A percentile compares a stretch with the other conserved stretches of the same genome.
phyloP scores from a whole-genome alignment of 768 basidiomycete genomes.

The Gymnopilus junonius region DNA sequence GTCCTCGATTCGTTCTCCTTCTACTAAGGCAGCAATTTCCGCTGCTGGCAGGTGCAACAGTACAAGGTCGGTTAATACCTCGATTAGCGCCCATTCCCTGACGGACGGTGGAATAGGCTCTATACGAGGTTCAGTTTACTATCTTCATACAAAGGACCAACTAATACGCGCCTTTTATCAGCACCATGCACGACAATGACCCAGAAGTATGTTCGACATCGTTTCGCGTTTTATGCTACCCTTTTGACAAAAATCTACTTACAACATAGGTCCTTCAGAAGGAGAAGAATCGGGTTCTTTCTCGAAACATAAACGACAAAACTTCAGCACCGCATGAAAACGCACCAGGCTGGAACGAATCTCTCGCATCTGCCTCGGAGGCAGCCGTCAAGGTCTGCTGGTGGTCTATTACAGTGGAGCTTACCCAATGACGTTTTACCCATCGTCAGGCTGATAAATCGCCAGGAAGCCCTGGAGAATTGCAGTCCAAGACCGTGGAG shows the following conservation, averaged over 20 bases:
- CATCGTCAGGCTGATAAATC: slow-evolving; percentile 46
- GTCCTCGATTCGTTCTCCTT: slow-evolving; percentile 9
- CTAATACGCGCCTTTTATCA: slow-evolving; percentile 19
- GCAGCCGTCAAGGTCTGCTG: slow-evolving; percentile 61
- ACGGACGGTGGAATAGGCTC: background rate
- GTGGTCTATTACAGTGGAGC: background rate
- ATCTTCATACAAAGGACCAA: background rate
- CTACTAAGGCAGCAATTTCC: slow-evolving; percentile 1
- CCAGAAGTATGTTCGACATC: slow-evolving; percentile 43
- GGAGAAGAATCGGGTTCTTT: slow-evolving; percentile 57
- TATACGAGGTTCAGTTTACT: slow-evolving; percentile 16
- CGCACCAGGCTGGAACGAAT: slow-evolving; percentile 77
- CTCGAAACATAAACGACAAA: slow-evolving; percentile 41
- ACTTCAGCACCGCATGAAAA: slow-evolving; percentile 52
- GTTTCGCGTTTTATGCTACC: background rate
- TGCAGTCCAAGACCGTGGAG: slow-evolving; percentile 47
- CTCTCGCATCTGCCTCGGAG: slow-evolving; percentile 65
- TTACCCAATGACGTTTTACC: slow-evolving; percentile 2
- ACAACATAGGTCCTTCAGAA: slow-evolving; percentile 48
- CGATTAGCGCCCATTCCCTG: background rate
- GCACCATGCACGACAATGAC: slow-evolving; percentile 65
- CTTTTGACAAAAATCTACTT: background rate
- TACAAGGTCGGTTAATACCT: slow-evolving; percentile 28
- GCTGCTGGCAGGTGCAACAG: slow-evolving; percentile 15
- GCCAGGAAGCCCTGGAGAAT: slow-evolving; percentile 28